Evolutionary conservation across 257 asterid species (phyloP), one percentile per base, ranked within the genome.

Genomic region (Ballota nigra): DNA sequence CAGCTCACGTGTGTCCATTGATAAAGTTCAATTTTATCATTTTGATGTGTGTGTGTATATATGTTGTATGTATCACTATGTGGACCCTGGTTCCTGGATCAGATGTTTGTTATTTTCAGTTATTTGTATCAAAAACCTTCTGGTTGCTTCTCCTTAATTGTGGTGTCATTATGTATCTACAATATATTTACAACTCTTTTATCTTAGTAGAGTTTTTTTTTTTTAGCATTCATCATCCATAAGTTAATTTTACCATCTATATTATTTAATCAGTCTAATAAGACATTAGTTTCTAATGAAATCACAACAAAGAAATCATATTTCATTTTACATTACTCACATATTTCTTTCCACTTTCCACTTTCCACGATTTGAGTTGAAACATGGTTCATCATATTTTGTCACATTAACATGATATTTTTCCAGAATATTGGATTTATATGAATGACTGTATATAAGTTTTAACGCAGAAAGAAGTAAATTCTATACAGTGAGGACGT

Each of bases 41-140:
- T 58, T 41, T 57, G 34, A 51, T 77, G 71, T 74, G 22, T 78
- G 16, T 70, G 62, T 40, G 47, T 47, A 6, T 47, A 47, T 47
- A 6, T 61, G 5, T 20, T 40, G 47, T 58, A 33, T 18, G 19
- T 51, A 31, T 4, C 71, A 49, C 41, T 31, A 36, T 57, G 59
- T 68, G 68, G 55, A 51, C 57, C 47, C 47, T 16, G 63, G 4
- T 71, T 65, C 23, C 41, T 31, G 52, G 59, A 6, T 67, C n/a
- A n/a, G 66, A 63, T 69, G 70, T 76, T 26, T 24, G 61, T 67
- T 29, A 24, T 73, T 55, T 40, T 6, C 20, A 41, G 31, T 52
- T 61, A 68, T 59, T 63, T 41, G 64, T 26, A 69, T 69, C n/a
- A 12, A 26, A 29, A 66, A 47, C 43, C 40, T 9, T 52, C 8